Conservation (phyloP, 192 early-diverging fungal species). For the Podila verticillata region DNA sequence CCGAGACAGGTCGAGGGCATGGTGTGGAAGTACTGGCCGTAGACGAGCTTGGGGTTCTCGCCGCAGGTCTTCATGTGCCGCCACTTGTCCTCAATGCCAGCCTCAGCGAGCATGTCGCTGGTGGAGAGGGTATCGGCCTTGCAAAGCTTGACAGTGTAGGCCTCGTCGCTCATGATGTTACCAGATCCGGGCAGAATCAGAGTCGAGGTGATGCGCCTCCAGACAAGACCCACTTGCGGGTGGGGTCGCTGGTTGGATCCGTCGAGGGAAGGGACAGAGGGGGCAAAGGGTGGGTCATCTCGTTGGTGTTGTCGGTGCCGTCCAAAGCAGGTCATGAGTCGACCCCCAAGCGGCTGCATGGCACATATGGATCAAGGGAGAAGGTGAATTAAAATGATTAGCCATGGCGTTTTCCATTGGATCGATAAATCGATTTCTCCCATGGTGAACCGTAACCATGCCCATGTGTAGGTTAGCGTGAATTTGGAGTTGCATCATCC, state of each 20-base stretch:
- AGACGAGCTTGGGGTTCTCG: conserved; percentile 83
- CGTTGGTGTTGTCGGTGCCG: conserved; percentile 71
- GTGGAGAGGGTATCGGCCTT: conserved; percentile 59
- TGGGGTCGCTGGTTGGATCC: conserved; percentile 70
- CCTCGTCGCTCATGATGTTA: conserved; percentile 85
- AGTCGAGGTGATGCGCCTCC: conserved; percentile 82
- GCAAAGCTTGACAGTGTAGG: conserved; percentile 72
- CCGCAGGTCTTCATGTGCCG: conserved; percentile 86
- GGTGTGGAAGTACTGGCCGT: conserved; percentile 74
- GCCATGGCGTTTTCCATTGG: neutral
- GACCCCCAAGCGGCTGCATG: conserved; percentile 69
- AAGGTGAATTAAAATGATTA: neutral
- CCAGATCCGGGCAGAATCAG: conserved; percentile 77
- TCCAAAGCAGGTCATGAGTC: conserved; percentile 68
- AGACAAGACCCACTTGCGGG: conserved; percentile 51
- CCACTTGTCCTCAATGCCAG: conserved; percentile 60
- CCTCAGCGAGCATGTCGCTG: conserved; percentile 75
- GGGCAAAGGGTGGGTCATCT: conserved; percentile 68
- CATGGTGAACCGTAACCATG: too few relatives aligned
- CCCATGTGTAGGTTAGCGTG: too few relatives aligned
- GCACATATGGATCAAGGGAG: neutral
- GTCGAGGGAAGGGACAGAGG: conserved; percentile 73
- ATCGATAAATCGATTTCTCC: too few relatives aligned
- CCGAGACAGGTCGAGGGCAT: conserved; percentile 68
- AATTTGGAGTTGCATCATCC: too few relatives aligned